A percentile compares a stretch with the other conserved stretches of the same genome.
phyloP scores from a whole-genome alignment of 352 stramenopile species.

The Pythium pyrilobum region DNA sequence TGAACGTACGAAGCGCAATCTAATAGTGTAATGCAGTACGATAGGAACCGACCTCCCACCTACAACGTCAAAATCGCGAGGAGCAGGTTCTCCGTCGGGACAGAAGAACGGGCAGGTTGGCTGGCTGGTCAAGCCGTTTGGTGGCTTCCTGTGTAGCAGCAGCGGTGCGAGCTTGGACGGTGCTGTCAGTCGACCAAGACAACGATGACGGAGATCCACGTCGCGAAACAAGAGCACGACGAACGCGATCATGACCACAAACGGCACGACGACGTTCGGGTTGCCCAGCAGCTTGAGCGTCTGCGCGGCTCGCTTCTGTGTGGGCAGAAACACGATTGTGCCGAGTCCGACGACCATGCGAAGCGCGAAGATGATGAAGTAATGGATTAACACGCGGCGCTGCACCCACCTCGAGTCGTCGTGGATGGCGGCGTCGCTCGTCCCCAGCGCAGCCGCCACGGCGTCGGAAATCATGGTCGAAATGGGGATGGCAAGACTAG shows the following conservation, averaged over 20 bases:
- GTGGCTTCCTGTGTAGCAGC: too few species aligned
- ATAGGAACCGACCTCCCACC: too few species aligned
- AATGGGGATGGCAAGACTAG: constrained; percentile 1
- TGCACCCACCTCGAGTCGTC: not conserved
- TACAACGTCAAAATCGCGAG: too few species aligned
- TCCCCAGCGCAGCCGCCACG: not conserved
- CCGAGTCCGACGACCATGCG: constrained; percentile 1
- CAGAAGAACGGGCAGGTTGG: too few species aligned
- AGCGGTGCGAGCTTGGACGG: too few species aligned
- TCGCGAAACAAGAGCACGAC: not conserved
- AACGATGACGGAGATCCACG: constrained; percentile 1
- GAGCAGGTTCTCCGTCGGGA: too few species aligned
- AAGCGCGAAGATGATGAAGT: constrained; percentile 6
- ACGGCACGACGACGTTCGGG: constrained; percentile 6
- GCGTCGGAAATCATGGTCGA: not conserved
- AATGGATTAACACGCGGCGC: not conserved
- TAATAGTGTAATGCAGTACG: too few species aligned
- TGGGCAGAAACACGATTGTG: constrained; percentile 1
- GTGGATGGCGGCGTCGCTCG: not conserved
- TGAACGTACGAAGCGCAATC: too few species aligned
- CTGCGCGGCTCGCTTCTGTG: constrained; percentile 5
- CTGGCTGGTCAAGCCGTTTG: too few species aligned
- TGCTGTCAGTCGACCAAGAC: too few species aligned
- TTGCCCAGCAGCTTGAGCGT: constrained; percentile 2
- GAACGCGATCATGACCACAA: constrained; percentile 5